Conservation (phyloP, 495 filamentous ascomycete genomes). For the Letharia lupina region DNA sequence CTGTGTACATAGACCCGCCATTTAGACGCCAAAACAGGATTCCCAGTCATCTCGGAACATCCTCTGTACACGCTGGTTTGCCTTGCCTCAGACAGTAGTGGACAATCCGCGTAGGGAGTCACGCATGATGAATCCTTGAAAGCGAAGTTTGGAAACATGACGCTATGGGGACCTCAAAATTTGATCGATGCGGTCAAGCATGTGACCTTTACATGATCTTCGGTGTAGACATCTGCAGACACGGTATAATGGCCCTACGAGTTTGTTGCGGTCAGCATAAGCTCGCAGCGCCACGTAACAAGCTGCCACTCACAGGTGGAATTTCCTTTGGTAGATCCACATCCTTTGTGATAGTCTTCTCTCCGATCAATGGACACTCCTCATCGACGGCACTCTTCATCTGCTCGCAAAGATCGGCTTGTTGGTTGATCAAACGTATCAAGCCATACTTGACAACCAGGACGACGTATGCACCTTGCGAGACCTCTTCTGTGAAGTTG, state of each 20-base stretch:
- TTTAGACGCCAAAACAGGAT: neutral
- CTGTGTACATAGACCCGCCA: neutral
- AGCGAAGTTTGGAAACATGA: neutral
- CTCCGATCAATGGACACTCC: constrained; percentile 76
- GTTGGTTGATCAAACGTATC: constrained; percentile 75
- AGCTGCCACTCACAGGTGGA: constrained; percentile 60
- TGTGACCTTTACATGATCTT: constrained; percentile 61
- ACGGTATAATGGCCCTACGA: constrained; percentile 82
- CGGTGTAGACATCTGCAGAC: constrained; percentile 69
- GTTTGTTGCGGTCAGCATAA: constrained; percentile 16
- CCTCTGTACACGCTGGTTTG: neutral
- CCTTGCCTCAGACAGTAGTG: neutral
- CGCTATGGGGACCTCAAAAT: constrained; percentile 34
- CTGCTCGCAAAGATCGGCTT: constrained; percentile 78
- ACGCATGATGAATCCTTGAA: neutral
- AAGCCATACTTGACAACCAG: constrained; percentile 88
- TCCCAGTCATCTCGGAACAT: neutral
- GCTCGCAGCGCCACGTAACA: neutral
- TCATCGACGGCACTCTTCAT: constrained; percentile 72
- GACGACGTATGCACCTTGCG: constrained; percentile 68
- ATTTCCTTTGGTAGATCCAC: constrained; percentile 82
- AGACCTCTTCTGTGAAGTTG: constrained; percentile 55
- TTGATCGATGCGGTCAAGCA: constrained; percentile 65
- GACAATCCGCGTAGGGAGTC: neutral
- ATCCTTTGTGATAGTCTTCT: constrained; percentile 61